These are phyloP conservation scores for Stylonectria norvegica DNA, from an alignment of 2,329 filamentous ascomycete genomes.

Conservation along the genomic window DNA sequence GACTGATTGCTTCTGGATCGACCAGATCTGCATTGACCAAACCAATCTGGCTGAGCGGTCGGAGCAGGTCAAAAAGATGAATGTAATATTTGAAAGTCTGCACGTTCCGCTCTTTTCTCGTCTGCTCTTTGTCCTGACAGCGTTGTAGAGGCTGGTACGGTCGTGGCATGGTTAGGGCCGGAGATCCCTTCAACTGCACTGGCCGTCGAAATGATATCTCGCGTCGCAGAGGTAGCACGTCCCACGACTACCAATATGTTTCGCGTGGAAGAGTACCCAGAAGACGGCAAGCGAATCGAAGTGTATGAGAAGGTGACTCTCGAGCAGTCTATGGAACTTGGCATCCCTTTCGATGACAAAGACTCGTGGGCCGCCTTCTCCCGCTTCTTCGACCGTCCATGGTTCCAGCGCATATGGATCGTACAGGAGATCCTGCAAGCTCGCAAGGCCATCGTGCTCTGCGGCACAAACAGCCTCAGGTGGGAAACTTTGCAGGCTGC, in stretches of 20 bases:
- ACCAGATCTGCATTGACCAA: conserved; percentile 21
- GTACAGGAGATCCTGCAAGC: conserved; percentile 22
- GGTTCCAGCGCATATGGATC: conserved; percentile 21
- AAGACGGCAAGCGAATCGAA: conserved; percentile 9
- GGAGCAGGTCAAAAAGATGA: conserved; percentile 17
- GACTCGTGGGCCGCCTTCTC: conserved; percentile 10
- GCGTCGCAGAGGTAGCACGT: conserved; percentile 13
- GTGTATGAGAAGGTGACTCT: conserved; percentile 4
- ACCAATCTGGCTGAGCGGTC: conserved; percentile 9
- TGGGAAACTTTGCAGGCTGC: conserved; percentile 16
- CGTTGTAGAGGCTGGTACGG: conserved; percentile 15
- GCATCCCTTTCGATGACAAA: conserved; percentile 13
- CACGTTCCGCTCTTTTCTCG: too few relatives aligned
- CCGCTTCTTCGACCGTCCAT: conserved; percentile 15
- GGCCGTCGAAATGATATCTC: conserved; percentile 8
- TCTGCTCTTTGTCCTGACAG: not conserved
- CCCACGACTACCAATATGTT: conserved; percentile 17
- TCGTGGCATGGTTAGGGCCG: conserved; percentile 17
- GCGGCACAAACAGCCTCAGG: conserved; percentile 7
- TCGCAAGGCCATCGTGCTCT: conserved; percentile 15
- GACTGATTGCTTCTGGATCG: conserved; percentile 13
- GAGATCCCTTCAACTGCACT: conserved; percentile 1
- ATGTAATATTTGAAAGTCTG: conserved; percentile 17
- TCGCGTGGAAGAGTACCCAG: conserved; percentile 8
- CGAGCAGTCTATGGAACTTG: conserved; percentile 9